Evolutionary conservation across 352 stramenopile genomes (phyloP).

Genomic region (Globisporangium sylvaticum): DNA sequence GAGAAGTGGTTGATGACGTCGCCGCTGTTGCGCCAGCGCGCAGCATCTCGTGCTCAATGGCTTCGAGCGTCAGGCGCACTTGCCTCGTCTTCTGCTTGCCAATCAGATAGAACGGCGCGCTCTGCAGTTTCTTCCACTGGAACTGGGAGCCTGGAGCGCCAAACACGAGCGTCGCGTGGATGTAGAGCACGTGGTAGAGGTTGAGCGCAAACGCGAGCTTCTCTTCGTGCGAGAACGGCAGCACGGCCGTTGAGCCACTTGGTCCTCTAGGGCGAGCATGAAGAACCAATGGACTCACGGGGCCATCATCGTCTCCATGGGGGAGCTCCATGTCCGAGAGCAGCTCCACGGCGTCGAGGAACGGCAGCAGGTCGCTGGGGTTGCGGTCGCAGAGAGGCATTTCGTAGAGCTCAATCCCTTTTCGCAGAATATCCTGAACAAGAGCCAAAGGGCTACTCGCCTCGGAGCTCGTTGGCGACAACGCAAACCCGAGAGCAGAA

Average conservation of each 20-base stretch:
- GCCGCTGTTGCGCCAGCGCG: constrained; percentile 21
- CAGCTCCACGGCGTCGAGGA: constrained; percentile 49
- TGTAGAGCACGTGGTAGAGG: constrained; percentile 86
- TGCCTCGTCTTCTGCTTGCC: constrained; percentile 10
- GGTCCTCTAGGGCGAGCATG: not conserved
- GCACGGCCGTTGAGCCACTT: not conserved
- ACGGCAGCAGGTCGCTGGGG: constrained; percentile 26
- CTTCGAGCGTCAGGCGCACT: constrained; percentile 56
- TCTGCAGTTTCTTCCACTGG: constrained; percentile 77
- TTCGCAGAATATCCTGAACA: constrained; percentile 23
- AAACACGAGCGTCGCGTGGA: constrained; percentile 78
- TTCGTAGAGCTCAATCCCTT: constrained; percentile 27
- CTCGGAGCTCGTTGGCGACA: not conserved
- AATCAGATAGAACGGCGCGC: constrained; percentile 43
- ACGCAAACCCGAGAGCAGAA: not conserved
- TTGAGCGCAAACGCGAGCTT: constrained; percentile 86
- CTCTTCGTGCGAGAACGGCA: constrained; percentile 26
- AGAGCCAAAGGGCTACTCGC: constrained; percentile 13
- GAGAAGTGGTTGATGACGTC: constrained; percentile 18
- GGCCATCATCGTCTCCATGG: constrained; percentile 1
- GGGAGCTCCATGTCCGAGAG: constrained; percentile 40
- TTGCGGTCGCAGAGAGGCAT: constrained; percentile 14
- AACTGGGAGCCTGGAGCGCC: constrained; percentile 44
- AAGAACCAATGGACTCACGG: not conserved
- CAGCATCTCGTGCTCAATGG: constrained; percentile 87